Conservation (phyloP, 1,284 basidiomycete genomes). For the Macrocystidia cucumis region DNA sequence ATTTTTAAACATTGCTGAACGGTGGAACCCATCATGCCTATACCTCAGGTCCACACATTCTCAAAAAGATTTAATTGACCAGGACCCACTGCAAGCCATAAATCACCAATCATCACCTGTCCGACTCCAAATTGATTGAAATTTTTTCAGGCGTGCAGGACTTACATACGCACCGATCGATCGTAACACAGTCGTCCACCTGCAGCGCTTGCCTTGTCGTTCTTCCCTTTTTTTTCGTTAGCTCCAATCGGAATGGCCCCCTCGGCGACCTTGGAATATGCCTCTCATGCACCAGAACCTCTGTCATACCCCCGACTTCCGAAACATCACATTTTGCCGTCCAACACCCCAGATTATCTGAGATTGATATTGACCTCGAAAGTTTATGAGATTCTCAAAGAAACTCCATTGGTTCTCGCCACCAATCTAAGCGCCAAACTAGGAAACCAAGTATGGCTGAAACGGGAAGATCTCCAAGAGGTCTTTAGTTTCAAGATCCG, state of each 20-base stretch:
- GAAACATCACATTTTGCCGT: conserved; percentile 57
- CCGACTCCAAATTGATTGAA: too few species aligned
- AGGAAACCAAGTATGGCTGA: conserved; percentile 93
- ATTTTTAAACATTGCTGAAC: too few species aligned
- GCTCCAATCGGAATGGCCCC: conserved; percentile 27
- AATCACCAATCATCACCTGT: neutral
- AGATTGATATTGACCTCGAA: conserved; percentile 89
- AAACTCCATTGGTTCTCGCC: conserved; percentile 87
- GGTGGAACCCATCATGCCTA: too few species aligned
- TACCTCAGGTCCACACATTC: too few species aligned
- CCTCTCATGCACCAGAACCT: conserved; percentile 58
- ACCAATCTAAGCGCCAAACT: conserved; percentile 81
- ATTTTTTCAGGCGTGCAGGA: too few species aligned
- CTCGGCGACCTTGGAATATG: conserved; percentile 55
- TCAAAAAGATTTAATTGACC: neutral
- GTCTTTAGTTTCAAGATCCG: conserved; percentile 99
- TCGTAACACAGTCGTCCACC: neutral
- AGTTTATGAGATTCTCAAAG: conserved; percentile 90
- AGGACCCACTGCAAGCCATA: neutral
- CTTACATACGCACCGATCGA: neutral
- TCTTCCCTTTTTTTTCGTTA: neutral
- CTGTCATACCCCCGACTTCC: conserved; percentile 61
- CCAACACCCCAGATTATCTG: conserved; percentile 87
- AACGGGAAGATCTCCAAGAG: conserved; percentile 92
- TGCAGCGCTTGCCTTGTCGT: too few species aligned